Evolutionary conservation across 306 rosid species (phyloP).

Genomic region (Carpinus fangiana): DNA sequence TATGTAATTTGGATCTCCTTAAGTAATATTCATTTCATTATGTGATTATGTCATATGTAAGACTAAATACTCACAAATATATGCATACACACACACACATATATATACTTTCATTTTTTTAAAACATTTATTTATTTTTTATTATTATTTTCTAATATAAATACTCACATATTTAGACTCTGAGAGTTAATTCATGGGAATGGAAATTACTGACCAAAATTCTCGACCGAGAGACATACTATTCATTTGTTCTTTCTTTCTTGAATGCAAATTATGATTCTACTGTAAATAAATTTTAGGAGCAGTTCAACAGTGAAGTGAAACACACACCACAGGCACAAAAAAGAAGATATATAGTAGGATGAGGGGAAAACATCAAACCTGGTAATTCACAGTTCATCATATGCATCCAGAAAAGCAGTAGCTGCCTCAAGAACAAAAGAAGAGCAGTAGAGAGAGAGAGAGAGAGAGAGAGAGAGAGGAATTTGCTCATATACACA

Average conservation of each 20-base stretch:
- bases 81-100: no score
- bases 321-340: neutral
- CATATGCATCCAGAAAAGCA: neutral
- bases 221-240: neutral
- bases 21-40: no score
- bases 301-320: neutral
- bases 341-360: neutral
- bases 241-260: neutral
- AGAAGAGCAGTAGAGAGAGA: neutral
- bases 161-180: no score
- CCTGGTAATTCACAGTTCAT: slow-evolving; percentile 6
- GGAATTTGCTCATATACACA: neutral
- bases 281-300: neutral
- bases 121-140: no score
- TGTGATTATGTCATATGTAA: no score
- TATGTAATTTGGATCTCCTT: no score
- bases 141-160: no score
- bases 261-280: no score
- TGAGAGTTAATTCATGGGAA: neutral
- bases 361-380: slow-evolving; percentile 2
- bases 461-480: neutral
- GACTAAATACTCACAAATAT: no score
- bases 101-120: no score
- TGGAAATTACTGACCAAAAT: neutral
- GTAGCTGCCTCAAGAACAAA: neutral